phyloP scores from a whole-genome alignment of 176 grass and related monocot genomes.

The Phoenix roebelenii region DNA sequence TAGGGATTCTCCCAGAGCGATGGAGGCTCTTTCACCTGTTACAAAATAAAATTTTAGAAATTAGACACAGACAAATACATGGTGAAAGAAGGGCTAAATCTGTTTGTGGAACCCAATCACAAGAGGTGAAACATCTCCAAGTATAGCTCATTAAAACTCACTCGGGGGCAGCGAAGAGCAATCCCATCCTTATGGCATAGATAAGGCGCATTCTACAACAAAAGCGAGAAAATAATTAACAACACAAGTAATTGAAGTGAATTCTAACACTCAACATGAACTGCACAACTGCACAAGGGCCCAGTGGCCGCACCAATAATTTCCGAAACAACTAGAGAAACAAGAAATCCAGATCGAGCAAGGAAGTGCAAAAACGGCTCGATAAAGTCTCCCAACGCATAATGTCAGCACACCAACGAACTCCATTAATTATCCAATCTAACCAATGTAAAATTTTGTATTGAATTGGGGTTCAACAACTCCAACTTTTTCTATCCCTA shows the following conservation, averaged over 20 bases:
- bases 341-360: too few species aligned
- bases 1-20: constrained; percentile 96
- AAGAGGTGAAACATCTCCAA: too few species aligned
- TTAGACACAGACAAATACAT: neutral
- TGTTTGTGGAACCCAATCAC: too few species aligned
- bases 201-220: constrained; percentile 60
- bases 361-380: too few species aligned
- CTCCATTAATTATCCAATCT: too few species aligned
- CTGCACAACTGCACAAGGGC: neutral
- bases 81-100: too few species aligned
- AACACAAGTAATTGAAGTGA: neutral
- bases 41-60: constrained; percentile 15
- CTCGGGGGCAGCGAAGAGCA: constrained; percentile 71
- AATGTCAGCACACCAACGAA: too few species aligned
- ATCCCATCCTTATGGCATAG: constrained; percentile 90
- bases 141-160: constrained; percentile 14
- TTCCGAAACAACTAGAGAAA: too few species aligned
- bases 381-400: too few species aligned
- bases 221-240: constrained; percentile 1
- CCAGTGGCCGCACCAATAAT: too few species aligned
- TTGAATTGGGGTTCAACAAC: neutral
- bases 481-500: too few species aligned
- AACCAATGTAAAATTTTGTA: too few species aligned
- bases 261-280: constrained; percentile 11
- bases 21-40: constrained; percentile 39